Evolutionary conservation across 176 grass and related monocot species (phyloP), one percentile per base, ranked within the genome.

Genomic region (Aegilops umbellulata): DNA sequence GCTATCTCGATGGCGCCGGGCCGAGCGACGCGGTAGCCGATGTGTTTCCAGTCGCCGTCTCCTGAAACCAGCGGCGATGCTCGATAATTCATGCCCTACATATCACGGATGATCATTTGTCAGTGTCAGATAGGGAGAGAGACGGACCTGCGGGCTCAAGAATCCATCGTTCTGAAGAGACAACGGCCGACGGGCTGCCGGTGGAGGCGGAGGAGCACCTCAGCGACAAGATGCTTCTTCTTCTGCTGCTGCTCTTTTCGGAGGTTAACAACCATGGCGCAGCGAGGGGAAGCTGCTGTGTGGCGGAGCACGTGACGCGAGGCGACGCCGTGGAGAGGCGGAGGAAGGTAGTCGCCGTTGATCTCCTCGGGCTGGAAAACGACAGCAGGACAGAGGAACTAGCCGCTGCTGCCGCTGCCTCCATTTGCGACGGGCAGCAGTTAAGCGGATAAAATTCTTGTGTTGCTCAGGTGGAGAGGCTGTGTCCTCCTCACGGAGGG

Each of bases 1-100:
- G 83, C 63, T 80, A 98, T 86, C 90, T 95, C 87, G 26, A 98
- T 87, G 57, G 87, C 91, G 53, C 87, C 87, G n/a, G 91, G 91
- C 14, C 87, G 87, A 69, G 83, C n/a, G 7, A 98, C 93, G 60
- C 85, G 88, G 70, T 90, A 95, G 17, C 95, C 93, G 60, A 98
- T 95, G 65, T 98, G 95, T 1, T 88, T 26, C 78, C 84, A 89
- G 60, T 95, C 89, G 4, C 93, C 93, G 65, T 98, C 93, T 20
- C 95, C 95, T 98, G 89, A 57, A 93, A 47, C 17, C 55, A 58
- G 55, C 53, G 17, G 51, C 17, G 51, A 55, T 19, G 51, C 0
- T 55, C n/a, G n/a, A n/a, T n/a, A 55, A 17, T 55, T 55, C 35
- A 1, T 36, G 35, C 35, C 7, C 38, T 19, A 19, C 16, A 7